Percentiles rank a stretch among this genome's conserved stretches.
Evolutionary conservation across 2,329 filamentous ascomycete genomes (phyloP).

Genomic region (Penicillium sp.): DNA sequence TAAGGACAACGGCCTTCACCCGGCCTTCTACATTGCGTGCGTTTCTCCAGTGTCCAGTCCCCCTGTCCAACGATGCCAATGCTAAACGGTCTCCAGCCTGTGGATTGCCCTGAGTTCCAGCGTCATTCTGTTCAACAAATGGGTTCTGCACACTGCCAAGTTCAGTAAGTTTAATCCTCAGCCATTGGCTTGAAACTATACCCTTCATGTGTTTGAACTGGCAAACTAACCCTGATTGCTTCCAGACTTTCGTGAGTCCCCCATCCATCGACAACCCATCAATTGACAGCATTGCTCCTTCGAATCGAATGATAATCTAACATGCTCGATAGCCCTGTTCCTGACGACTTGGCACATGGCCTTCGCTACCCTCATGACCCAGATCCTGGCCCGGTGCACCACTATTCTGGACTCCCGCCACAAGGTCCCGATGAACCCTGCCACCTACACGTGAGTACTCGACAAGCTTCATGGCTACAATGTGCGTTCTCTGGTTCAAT

Average conservation of each 20-base stretch:
- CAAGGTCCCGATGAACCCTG: slow-evolving; percentile 95
- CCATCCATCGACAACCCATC: background rate
- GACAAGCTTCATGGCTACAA: background rate
- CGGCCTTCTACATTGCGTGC: slow-evolving; percentile 36
- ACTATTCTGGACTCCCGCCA: slow-evolving; percentile 90
- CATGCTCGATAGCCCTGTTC: slow-evolving; percentile 53
- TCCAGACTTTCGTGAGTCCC: slow-evolving; percentile 51
- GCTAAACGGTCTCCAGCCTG: slow-evolving; percentile 56
- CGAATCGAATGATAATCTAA: background rate
- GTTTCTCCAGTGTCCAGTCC: slow-evolving; percentile 7
- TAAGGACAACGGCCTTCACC: slow-evolving; percentile 31
- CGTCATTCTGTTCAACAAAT: slow-evolving; percentile 99
- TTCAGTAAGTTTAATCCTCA: slow-evolving; percentile 68
- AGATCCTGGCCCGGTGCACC: slow-evolving; percentile 88
- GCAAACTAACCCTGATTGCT: slow-evolving; percentile 13
- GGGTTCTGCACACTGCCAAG: slow-evolving; percentile 80
- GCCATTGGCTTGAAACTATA: no score
- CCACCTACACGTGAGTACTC: slow-evolving; percentile 70
- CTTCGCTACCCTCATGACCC: slow-evolving; percentile 93
- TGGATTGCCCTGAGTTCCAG: slow-evolving; percentile 93
- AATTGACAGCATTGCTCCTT: slow-evolving; percentile 1
- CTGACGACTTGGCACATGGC: slow-evolving; percentile 94
- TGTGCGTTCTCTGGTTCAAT: background rate
- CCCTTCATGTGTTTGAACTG: background rate
- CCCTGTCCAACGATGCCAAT: background rate